Evolutionary conservation across 2,329 filamentous ascomycete genomes (phyloP).

Genomic region (Metarhizium rileyi): DNA sequence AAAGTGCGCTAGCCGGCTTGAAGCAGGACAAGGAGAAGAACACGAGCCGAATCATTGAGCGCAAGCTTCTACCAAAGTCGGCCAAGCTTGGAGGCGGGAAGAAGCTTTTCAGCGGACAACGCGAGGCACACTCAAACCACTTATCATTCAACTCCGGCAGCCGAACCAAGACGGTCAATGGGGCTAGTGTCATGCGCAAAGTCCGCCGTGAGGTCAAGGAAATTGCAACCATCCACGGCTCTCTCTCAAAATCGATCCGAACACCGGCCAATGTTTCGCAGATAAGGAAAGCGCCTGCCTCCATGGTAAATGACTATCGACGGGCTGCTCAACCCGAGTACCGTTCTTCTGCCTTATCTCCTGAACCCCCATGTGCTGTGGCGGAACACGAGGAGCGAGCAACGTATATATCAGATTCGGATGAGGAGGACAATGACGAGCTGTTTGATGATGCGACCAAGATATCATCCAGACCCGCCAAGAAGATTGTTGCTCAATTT

Average conservation of each 20-base stretch:
- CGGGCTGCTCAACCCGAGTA: slow-evolving; percentile 30
- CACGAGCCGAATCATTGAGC: slow-evolving; percentile 45
- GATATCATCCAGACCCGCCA: background rate
- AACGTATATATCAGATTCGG: slow-evolving; percentile 31
- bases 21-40: slow-evolving; percentile 48
- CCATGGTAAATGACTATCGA: slow-evolving; percentile 44
- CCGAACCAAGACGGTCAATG: slow-evolving; percentile 41
- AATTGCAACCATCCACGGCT: slow-evolving; percentile 37
- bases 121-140: slow-evolving; percentile 20
- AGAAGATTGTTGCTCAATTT: slow-evolving; percentile 5
- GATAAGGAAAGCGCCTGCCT: slow-evolving; percentile 39
- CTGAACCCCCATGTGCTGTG: slow-evolving; percentile 14
- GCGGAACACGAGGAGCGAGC: slow-evolving; percentile 24
- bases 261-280: slow-evolving; percentile 23
- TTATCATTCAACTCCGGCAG: slow-evolving; percentile 38
- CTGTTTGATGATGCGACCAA: slow-evolving; percentile 1
- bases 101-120: slow-evolving; percentile 18
- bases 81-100: slow-evolving; percentile 21
- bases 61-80: slow-evolving; percentile 33
- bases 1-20: slow-evolving; percentile 45
- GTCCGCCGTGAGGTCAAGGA: slow-evolving; percentile 47
- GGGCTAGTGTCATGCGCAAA: slow-evolving; percentile 45
- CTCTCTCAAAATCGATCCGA: slow-evolving; percentile 26
- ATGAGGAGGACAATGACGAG: slow-evolving; percentile 14
- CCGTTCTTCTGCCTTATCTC: slow-evolving; percentile 15